Evolutionary conservation across 164 flowering plant genomes (phyloP), one percentile per base, ranked within the genome.

Genomic region (Buxus sempervirens): DNA sequence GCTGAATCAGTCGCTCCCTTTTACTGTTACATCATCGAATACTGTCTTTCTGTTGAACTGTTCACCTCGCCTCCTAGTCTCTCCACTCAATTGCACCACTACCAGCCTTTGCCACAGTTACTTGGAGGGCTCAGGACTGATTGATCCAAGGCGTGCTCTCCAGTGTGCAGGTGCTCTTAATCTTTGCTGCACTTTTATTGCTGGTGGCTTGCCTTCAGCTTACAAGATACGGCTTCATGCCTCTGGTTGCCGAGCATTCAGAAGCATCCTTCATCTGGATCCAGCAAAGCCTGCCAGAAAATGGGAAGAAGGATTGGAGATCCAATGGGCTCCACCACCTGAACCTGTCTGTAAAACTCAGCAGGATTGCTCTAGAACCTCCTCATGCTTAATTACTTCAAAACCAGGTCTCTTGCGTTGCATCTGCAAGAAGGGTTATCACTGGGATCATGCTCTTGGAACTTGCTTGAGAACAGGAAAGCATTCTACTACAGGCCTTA

Each of bases 281-380:
- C 69, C 75, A 0, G 66, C 41, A 15, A 78, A 73, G 67, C 86
- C 86, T 3, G 75, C 82, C 0, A 72, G 42, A 27, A 75, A 82
- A 38, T 89, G 91, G 91, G 82, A 84, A 65, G 86, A 85, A 70
- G 94, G 94, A 0, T 42, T 89, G 73, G 91, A 89, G 72, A 83
- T 86, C 60, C 94, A 86, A 63, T 89, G 94, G 94, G 70, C 81
- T 60, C 62, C 84, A n/a, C 88, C 90, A 19, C 72, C 75, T 1
- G 89, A 88, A 65, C 88, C 89, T 1, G 53, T 68, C 19, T 88
- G 90, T 62, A 68, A 58, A 62, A 65, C 78, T 25, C 84, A 81
- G 54, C 55, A 65, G n/a, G 89, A 88, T 66, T 88, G 93, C 79
- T 65, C 77, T 9, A 68, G 72, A 0, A 38, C 66, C 32, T 86